A percentile compares a stretch with the other conserved stretches of the same genome.
Conservation (phyloP, 1,284 basidiomycete species). For the Abortiporus biennis region DNA sequence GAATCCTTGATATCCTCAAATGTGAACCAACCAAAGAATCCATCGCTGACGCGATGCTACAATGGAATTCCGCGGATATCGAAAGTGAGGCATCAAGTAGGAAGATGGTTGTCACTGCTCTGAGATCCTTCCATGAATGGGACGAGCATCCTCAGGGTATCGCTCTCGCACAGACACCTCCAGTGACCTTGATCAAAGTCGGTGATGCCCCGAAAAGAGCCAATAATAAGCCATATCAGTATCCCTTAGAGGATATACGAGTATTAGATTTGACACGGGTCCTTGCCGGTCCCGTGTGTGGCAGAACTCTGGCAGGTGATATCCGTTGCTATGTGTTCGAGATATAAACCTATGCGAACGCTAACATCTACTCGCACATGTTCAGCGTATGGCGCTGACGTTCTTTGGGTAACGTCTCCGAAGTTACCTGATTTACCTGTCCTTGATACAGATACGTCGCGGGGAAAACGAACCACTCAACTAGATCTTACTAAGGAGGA, state of each 20-base stretch:
- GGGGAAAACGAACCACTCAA: slow-evolving; percentile 61
- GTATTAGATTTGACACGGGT: slow-evolving; percentile 56
- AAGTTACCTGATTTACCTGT: slow-evolving; percentile 47
- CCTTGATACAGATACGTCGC: slow-evolving; percentile 56
- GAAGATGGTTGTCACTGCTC: slow-evolving; percentile 48
- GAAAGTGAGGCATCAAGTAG: slow-evolving; percentile 41
- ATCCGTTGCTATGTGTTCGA: too few relatives aligned
- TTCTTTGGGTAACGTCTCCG: slow-evolving; percentile 52
- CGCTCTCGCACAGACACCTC: slow-evolving; percentile 31
- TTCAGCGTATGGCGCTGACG: slow-evolving; percentile 55
- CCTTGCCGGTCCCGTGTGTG: slow-evolving; percentile 52
- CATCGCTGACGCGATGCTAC: slow-evolving; percentile 34
- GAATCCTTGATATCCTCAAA: slow-evolving; percentile 41
- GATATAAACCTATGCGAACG: too few relatives aligned
- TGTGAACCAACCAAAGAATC: slow-evolving; percentile 30
- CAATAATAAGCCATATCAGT: slow-evolving; percentile 11
- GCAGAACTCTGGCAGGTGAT: slow-evolving; percentile 50
- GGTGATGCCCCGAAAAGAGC: slow-evolving; percentile 39
- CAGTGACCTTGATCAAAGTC: slow-evolving; percentile 40
- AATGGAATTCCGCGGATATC: slow-evolving; percentile 44
- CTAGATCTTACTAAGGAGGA: slow-evolving; percentile 39
- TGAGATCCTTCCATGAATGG: slow-evolving; percentile 48
- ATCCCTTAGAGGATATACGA: slow-evolving; percentile 42
- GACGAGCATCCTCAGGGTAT: slow-evolving; percentile 42
- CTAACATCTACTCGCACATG: not conserved